Evolutionary conservation across 2,329 filamentous ascomycete genomes (phyloP).

Genomic region (Fusarium veterinarium): DNA sequence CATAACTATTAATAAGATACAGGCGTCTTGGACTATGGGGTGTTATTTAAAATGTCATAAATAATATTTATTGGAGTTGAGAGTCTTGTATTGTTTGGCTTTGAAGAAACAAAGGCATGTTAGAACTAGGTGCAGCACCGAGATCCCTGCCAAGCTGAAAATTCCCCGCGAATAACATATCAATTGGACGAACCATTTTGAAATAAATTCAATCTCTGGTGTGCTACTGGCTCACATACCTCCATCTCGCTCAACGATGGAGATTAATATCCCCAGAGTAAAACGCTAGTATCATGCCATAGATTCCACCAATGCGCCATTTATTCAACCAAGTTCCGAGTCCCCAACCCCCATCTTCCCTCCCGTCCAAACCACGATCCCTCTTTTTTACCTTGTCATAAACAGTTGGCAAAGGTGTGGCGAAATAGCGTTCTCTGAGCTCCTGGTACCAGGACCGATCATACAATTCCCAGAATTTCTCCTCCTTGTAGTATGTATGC

Average conservation of each 20-base stretch:
- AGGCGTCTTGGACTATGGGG: not conserved
- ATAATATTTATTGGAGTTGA: not conserved
- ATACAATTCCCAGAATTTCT: slow-evolving; percentile 73
- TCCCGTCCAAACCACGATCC: too few species aligned
- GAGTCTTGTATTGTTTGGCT: not conserved
- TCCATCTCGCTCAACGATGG: slow-evolving; percentile 28
- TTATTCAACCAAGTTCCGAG: not conserved
- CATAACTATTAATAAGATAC: too few species aligned
- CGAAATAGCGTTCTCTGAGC: slow-evolving; percentile 69
- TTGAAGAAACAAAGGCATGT: not conserved
- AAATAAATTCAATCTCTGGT: fast-evolving
- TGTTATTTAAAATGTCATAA: fast-evolving
- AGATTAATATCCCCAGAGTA: slow-evolving; percentile 33
- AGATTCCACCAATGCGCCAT: slow-evolving; percentile 39
- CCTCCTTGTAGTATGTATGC: slow-evolving; percentile 78
- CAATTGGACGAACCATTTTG: not conserved
- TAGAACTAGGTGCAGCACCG: not conserved
- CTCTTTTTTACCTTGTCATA: slow-evolving; percentile 74
- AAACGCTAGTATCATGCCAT: slow-evolving; percentile 37
- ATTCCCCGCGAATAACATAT: too few species aligned
- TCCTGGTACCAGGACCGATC: slow-evolving; percentile 67
- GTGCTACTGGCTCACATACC: not conserved
- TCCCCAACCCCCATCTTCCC: not conserved
- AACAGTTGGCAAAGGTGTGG: slow-evolving; percentile 68
- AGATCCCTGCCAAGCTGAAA: not conserved